Conservation (phyloP, 192 early-diverging fungal species). For the Linnemannia zychae region DNA sequence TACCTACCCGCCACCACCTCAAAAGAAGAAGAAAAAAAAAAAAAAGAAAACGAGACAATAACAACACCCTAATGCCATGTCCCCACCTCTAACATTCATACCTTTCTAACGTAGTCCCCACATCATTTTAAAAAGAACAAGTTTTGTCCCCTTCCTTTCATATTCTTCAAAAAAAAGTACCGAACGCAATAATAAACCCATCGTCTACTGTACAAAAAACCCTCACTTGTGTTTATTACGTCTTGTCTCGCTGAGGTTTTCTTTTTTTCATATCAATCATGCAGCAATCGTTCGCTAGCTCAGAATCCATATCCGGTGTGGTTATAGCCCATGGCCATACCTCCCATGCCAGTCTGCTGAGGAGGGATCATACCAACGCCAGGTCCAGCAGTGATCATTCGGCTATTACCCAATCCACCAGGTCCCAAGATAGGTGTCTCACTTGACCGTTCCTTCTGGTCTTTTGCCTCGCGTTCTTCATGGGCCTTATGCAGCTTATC, state of each 20-base stretch:
- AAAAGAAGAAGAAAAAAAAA: neutral
- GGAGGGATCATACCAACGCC: conserved; percentile 17
- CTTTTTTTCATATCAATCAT: neutral
- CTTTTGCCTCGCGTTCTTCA: conserved; percentile 35
- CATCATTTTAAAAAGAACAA: no score
- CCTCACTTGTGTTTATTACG: neutral
- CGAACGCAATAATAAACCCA: neutral
- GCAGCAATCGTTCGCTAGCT: neutral
- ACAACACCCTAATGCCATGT: neutral
- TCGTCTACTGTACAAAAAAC: neutral
- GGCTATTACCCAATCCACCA: conserved; percentile 40
- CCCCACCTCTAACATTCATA: neutral
- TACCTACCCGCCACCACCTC: neutral
- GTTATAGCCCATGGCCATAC: conserved; percentile 6
- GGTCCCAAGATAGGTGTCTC: conserved; percentile 37
- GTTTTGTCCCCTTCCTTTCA: conserved; percentile 4
- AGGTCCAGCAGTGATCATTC: conserved; percentile 46
- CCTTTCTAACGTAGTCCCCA: neutral
- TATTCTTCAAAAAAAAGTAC: neutral
- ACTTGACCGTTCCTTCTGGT: conserved; percentile 44
- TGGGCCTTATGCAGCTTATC: conserved; percentile 53
- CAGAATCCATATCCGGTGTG: conserved; percentile 27
- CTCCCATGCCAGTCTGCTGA: conserved; percentile 34
- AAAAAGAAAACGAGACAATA: no score
- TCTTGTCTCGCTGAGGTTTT: neutral